Evolutionary conservation across 2,329 filamentous ascomycete genomes (phyloP), one percentile per base, ranked within the genome.

Genomic region (Lasiodiplodia hormozganensis): DNA sequence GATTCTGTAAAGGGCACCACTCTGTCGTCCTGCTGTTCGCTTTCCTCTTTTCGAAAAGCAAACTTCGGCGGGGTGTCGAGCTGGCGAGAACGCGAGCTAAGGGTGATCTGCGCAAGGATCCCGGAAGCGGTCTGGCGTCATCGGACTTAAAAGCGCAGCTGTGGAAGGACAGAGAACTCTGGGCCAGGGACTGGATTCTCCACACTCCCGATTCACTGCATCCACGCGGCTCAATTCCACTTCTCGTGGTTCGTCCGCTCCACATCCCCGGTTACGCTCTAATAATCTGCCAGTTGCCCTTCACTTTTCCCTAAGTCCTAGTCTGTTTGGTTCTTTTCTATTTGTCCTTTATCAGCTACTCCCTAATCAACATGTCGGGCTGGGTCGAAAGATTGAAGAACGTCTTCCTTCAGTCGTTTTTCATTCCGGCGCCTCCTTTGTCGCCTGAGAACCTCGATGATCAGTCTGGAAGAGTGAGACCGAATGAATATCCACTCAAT

Each of bases 401-500:
- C 51, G 64, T 73, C 52, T 71, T 70, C 56, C 25, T 66, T 43
- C 73, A 75, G 57, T 70, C 70, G 4, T 70, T 71, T 14, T 78
- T 76, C 60, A 77, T 78, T n/a, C 77, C 79, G 0, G 49, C 73
- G 23, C 83, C 84, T 10, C 72, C 75, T 1, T 79, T 84, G 65
- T 84, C 82, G 3, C 81, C 83, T 53, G 74, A 78, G 51, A 77
- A 82, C 36, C 75, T 85, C 8, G 75, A 79, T 7, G 76, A 82
- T 62, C 80, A 68, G 58, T 64, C 57, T 25, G 67, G 67, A 43
- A 64, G 18, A 25, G 67, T 57, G 36, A 21, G 23, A 11, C 4
- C 16, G 54, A 21, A 28, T 5, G 23, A 10, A 31, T 14, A 31
- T n/a, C 21, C 36, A 60, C 16, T 28, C 6, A 16, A 31, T 11